phyloP scores from a whole-genome alignment of 2,329 filamentous ascomycete genomes.

The Ceratocystiopsis sp. region DNA sequence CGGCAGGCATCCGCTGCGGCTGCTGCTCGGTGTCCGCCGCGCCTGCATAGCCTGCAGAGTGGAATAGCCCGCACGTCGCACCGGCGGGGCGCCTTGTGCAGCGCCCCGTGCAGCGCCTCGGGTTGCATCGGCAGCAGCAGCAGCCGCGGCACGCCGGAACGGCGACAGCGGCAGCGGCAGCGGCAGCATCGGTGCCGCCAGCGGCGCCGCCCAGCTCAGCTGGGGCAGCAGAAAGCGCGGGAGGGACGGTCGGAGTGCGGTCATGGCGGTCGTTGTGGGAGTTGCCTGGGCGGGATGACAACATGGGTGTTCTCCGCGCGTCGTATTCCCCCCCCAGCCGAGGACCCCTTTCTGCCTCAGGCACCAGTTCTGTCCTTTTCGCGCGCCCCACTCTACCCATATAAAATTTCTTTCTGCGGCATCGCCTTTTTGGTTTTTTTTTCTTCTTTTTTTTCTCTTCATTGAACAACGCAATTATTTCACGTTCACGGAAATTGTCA shows the following conservation, averaged over 20 bases:
- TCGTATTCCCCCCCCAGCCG: too few relatives aligned
- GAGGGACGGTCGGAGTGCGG: slow-evolving; percentile 22
- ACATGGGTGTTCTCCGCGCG: too few relatives aligned
- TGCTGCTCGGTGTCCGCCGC: too few relatives aligned
- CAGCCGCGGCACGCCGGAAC: not conserved
- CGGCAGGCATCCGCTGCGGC: too few relatives aligned
- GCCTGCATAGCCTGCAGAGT: too few relatives aligned
- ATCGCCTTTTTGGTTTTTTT: slow-evolving; percentile 8
- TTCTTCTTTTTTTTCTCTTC: slow-evolving; percentile 17
- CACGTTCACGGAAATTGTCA: slow-evolving; percentile 27
- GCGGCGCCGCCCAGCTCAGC: slow-evolving; percentile 32
- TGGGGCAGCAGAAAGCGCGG: slow-evolving; percentile 38
- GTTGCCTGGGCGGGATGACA: not conserved
- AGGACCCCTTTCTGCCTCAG: slow-evolving; percentile 2
- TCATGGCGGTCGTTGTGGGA: slow-evolving; percentile 12
- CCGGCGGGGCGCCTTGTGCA: not conserved
- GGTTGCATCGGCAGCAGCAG: too few relatives aligned
- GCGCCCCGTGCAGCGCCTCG: not conserved
- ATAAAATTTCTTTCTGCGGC: slow-evolving; percentile 2
- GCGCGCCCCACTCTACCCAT: not conserved
- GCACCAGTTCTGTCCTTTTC: not conserved
- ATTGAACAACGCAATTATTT: slow-evolving; percentile 30
- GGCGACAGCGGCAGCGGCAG: slow-evolving; percentile 12
- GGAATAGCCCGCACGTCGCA: too few relatives aligned
- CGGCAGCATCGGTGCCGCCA: slow-evolving; percentile 9